A percentile compares a stretch with the other conserved stretches of the same genome.
phyloP scores from a whole-genome alignment of 75 land plant genomes.

The Sequoiadendron giganteum region DNA sequence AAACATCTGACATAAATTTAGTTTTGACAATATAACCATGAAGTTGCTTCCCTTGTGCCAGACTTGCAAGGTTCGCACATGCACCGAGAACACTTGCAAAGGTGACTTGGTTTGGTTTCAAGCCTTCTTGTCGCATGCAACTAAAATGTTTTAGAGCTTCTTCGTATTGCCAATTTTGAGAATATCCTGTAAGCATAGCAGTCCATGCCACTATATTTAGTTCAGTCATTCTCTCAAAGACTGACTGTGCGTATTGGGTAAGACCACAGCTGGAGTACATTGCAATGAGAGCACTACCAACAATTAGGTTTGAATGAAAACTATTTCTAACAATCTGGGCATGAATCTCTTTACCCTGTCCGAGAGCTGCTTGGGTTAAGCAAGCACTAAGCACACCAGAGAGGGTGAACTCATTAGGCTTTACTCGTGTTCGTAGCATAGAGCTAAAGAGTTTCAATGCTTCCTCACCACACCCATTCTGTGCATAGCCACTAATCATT shows the following conservation, averaged over 20 bases:
- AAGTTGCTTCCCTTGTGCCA: conserved; percentile 37
- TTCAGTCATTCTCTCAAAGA: conserved; percentile 40
- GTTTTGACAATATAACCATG: conserved; percentile 38
- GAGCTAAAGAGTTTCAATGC: conserved; percentile 14
- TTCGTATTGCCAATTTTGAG: conserved; percentile 38
- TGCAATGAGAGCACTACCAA: conserved; percentile 40
- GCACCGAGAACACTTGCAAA: conserved; percentile 46
- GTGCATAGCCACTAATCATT: conserved; percentile 28
- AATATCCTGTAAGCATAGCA: conserved; percentile 52
- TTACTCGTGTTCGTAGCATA: conserved; percentile 10
- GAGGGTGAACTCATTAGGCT: conserved; percentile 49
- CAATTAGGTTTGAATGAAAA: conserved; percentile 21
- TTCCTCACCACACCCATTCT: conserved; percentile 7
- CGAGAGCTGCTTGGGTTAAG: conserved; percentile 26
- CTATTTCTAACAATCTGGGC: conserved; percentile 32
- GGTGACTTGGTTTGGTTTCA: conserved; percentile 42
- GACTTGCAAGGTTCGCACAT: conserved; percentile 41
- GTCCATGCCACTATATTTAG: conserved; percentile 51
- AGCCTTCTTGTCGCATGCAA: conserved; percentile 16
- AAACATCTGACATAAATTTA: conserved; percentile 31
- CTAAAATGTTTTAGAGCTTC: conserved; percentile 41
- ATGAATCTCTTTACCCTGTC: conserved; percentile 28
- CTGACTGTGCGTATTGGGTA: conserved; percentile 28
- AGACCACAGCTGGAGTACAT: conserved; percentile 62
- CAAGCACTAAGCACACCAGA: conserved; percentile 51